Evolutionary conservation across 345 rosid genomes (phyloP).

Genomic region (Conringia planisiliqua): DNA sequence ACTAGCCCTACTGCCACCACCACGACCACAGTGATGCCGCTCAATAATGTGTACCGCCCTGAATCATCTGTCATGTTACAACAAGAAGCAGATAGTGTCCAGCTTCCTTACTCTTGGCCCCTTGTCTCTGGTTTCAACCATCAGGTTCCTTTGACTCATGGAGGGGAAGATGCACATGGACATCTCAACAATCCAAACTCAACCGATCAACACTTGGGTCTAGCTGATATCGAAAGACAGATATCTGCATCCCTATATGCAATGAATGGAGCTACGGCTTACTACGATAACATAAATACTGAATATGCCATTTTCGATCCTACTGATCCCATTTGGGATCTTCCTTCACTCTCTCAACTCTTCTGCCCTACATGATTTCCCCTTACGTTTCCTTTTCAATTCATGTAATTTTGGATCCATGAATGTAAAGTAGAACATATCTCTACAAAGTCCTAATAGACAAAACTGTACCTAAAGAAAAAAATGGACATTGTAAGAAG

Average conservation of each 20-base stretch:
- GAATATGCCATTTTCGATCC: slow-evolving; percentile 39
- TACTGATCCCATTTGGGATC: slow-evolving; percentile 60
- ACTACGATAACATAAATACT: slow-evolving; percentile 34
- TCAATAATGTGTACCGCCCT: slow-evolving; percentile 52
- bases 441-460: slow-evolving; percentile 28
- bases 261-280: slow-evolving; percentile 53
- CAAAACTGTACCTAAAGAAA: slow-evolving; percentile 24
- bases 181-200: slow-evolving; percentile 16
- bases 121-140: slow-evolving; percentile 36
- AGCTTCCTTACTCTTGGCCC: slow-evolving; percentile 45
- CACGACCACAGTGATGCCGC: slow-evolving; percentile 15
- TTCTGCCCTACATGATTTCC: slow-evolving; percentile 38
- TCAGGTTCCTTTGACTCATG: slow-evolving; percentile 39
- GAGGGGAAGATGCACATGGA: slow-evolving; percentile 21
- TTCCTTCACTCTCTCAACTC: slow-evolving; percentile 50
- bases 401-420: slow-evolving; percentile 13
- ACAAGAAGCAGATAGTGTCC: slow-evolving; percentile 13
- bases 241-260: slow-evolving; percentile 63
- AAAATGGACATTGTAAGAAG: slow-evolving; percentile 31
- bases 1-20: slow-evolving; percentile 1
- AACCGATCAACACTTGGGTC: slow-evolving; percentile 18
- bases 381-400: not conserved
- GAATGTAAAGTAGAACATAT: slow-evolving; percentile 35
- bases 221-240: slow-evolving; percentile 60
- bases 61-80: slow-evolving; percentile 39